Conservation (phyloP, 495 filamentous ascomycete species). For the Neurospora tetrasperma region DNA sequence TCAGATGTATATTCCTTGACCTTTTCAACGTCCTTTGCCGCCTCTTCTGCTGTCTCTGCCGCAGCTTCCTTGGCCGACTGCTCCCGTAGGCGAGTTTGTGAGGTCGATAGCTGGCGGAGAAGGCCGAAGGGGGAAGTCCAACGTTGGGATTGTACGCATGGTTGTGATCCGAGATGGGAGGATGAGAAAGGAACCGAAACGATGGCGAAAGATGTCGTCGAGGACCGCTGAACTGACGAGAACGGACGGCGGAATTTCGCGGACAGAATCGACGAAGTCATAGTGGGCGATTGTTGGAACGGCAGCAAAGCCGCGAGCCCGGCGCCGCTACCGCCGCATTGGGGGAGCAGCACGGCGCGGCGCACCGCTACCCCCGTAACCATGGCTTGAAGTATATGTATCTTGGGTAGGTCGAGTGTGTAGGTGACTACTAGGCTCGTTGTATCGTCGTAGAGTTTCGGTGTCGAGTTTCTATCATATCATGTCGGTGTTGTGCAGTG, state of each 20-base stretch:
- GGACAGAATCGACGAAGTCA: background rate
- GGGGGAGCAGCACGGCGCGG: constrained; percentile 27
- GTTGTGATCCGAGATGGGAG: background rate
- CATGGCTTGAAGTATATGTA: constrained; percentile 12
- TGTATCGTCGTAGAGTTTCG: constrained; percentile 12
- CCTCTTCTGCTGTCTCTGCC: constrained; percentile 5
- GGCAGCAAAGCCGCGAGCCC: constrained; percentile 8
- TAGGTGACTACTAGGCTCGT: constrained; percentile 4
- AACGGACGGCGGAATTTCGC: constrained; percentile 6
- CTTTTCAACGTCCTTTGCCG: constrained; percentile 8
- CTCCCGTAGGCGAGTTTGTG: constrained; percentile 8
- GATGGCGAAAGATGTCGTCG: background rate
- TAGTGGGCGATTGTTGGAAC: background rate
- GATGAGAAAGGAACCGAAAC: background rate
- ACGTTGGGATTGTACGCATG: constrained; percentile 1
- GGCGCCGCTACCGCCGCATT: constrained; percentile 12
- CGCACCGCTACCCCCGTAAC: constrained; percentile 27
- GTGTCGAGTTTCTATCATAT: constrained; percentile 15
- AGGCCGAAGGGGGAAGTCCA: constrained; percentile 16
- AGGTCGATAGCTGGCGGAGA: constrained; percentile 23
- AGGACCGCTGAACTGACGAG: constrained; percentile 1
- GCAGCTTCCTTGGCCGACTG: constrained; percentile 2
- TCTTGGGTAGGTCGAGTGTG: background rate
- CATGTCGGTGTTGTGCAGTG: constrained; percentile 2
- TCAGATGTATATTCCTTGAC: constrained; percentile 11